Evolutionary conservation across 495 filamentous ascomycete genomes (phyloP).

Genomic region (Xylaria longipes): DNA sequence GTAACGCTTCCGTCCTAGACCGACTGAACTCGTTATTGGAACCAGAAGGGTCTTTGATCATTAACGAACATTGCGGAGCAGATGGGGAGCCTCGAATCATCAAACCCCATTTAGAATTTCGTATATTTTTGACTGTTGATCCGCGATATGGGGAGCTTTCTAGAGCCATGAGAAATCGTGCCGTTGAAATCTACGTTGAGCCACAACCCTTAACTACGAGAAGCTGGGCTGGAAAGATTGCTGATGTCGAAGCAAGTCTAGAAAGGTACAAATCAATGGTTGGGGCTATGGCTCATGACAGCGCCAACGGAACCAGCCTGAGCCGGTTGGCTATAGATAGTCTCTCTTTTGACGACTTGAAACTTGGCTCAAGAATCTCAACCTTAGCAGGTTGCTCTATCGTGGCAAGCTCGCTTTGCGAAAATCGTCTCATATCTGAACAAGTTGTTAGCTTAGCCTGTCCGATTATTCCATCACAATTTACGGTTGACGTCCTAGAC

Average conservation of each 20-base stretch:
- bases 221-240: constrained; percentile 35
- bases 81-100: constrained; percentile 84
- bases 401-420: constrained; percentile 12
- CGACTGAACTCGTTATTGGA: constrained; percentile 94
- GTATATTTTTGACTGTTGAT: constrained; percentile 94
- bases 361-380: constrained; percentile 39
- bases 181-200: constrained; percentile 84
- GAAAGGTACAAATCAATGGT: constrained; percentile 45
- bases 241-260: constrained; percentile 52
- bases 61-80: constrained; percentile 87
- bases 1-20: constrained; percentile 92
- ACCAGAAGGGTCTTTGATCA: constrained; percentile 81
- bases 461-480: constrained; percentile 25
- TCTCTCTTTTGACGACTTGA: constrained; percentile 46
- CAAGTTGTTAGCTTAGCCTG: not conserved
- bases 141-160: constrained; percentile 92
- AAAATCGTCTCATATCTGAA: constrained; percentile 7
- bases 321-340: constrained; percentile 41
- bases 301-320: constrained; percentile 26
- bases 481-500: constrained; percentile 27
- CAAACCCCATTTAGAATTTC: constrained; percentile 82
- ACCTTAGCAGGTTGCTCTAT: constrained; percentile 16
- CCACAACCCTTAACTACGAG: constrained; percentile 29
- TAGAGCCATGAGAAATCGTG: constrained; percentile 94
- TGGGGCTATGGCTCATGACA: constrained; percentile 26